Evolutionary conservation across 768 basidiomycete genomes (phyloP), one percentile per base, ranked within the genome.

Genomic region (Podaxis sp.): DNA sequence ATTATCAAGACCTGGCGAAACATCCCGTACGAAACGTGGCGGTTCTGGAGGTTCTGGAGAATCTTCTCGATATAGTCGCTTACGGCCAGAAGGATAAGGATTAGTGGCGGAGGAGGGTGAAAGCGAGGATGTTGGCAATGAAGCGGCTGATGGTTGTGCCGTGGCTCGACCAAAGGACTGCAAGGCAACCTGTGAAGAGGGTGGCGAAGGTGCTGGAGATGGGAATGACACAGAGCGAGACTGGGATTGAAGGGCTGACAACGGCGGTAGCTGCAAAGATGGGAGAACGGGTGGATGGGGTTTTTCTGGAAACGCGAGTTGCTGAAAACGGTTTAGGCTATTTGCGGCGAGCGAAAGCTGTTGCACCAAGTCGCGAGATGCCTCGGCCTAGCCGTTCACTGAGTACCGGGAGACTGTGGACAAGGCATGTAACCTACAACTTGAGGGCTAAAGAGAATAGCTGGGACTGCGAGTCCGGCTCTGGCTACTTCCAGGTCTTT

Each of bases 241-340:
- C 23, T 23, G 25, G 10, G 51, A 4, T 42, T 55, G n/a, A 28
- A 68, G 63, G 36, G 50, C 50, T 40, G 63, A 42, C 25, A 64
- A 28, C 59, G 62, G 25, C 51, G 67, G 53, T 35, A 25, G 36
- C 46, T 65, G 54, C 52, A 61, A 38, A 50, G 56, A 51, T 18
- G 55, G 48, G 44, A 48, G 40, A 55, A 32, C 35, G 32, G 54
- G 35, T 25, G 57, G 56, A 6, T 25, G 42, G 7, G 48, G 50
- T n/a, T 44, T 69, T 61, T 75, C 68, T 44, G 77, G 59, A 62
- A 80, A 80, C 1, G 77, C 75, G 38, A 82, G 64, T 59, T 78
- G 74, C 54, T 84, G 82, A 64, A 86, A 87, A 56, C 76, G 81
- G 46, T 76, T 68, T 38, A 87, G 67, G n/a, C 83, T 81, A n/a